A percentile compares a stretch with the other conserved stretches of the same genome.
Conservation (phyloP, 1,284 basidiomycete genomes). For the Sporisorium reilianum region DNA sequence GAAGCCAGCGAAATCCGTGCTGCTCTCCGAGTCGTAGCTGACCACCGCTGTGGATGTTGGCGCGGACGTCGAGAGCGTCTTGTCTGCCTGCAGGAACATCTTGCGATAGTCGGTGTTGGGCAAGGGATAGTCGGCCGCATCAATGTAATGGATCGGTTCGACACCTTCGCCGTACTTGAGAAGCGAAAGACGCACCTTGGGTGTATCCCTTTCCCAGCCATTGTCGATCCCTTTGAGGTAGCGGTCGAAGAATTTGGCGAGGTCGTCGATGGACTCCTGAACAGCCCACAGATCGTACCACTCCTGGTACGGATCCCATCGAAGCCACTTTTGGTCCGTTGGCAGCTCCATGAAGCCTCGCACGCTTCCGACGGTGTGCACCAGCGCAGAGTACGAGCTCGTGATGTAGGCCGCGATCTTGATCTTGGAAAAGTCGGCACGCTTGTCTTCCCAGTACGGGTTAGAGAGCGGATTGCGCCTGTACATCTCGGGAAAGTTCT, state of each 20-base stretch:
- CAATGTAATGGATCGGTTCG: conserved; percentile 8
- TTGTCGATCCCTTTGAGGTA: conserved; percentile 12
- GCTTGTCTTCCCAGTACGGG: conserved; percentile 3
- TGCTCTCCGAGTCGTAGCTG: conserved; percentile 12
- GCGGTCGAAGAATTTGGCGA: conserved; percentile 13
- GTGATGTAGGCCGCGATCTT: conserved; percentile 10
- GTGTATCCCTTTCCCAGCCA: conserved; percentile 14
- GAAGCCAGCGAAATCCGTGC: conserved; percentile 2
- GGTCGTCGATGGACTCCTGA: conserved; percentile 9
- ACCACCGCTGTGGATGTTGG: background rate
- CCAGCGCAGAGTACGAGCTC: background rate
- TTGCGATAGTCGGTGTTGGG: conserved; percentile 5
- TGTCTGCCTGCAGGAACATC: conserved; percentile 1
- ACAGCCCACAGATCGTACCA: conserved; percentile 15
- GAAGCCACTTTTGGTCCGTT: conserved; percentile 7
- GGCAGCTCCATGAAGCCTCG: conserved; percentile 8
- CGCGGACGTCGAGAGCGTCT: background rate
- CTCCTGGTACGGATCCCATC: conserved; percentile 12
- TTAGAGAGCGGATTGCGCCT: conserved; percentile 8
- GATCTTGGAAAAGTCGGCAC: conserved; percentile 14
- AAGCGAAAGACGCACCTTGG: conserved; percentile 8
- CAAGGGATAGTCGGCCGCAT: conserved; percentile 6
- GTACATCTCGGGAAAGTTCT: conserved; percentile 9
- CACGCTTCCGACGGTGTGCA: conserved; percentile 10
- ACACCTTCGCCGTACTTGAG: conserved; percentile 3